phyloP scores from a whole-genome alignment of 2,329 filamentous ascomycete species.

The Alternaria brassicae region DNA sequence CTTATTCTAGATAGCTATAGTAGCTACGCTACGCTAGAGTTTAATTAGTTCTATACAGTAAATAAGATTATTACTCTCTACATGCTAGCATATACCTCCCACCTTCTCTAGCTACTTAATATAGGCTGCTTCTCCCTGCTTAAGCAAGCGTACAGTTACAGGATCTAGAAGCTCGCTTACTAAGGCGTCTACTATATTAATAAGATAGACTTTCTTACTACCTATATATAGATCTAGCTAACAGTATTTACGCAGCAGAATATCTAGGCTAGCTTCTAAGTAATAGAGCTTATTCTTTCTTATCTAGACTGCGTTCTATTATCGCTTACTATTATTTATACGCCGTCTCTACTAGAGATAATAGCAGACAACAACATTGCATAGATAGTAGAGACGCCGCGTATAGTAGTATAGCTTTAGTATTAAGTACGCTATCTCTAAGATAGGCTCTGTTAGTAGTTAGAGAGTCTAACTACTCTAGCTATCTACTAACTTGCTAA shows the following conservation, averaged over 20 bases:
- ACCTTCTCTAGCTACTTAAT: slow-evolving; percentile 53
- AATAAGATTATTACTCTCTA: slow-evolving; percentile 47
- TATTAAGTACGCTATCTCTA: no score
- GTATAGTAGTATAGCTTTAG: background rate
- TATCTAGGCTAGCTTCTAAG: slow-evolving; percentile 2
- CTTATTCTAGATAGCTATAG: slow-evolving; percentile 50
- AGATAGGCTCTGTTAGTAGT: no score
- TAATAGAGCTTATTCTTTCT: slow-evolving; percentile 21
- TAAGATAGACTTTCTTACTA: background rate
- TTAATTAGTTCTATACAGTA: slow-evolving; percentile 45
- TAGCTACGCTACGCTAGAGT: slow-evolving; percentile 44
- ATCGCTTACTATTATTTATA: slow-evolving; percentile 5
- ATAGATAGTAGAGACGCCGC: background rate
- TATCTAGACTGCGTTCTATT: slow-evolving; percentile 22
- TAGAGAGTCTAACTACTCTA: background rate
- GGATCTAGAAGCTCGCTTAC: background rate
- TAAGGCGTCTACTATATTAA: slow-evolving; percentile 1
- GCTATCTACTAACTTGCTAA: background rate
- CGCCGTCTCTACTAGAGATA: slow-evolving; percentile 20
- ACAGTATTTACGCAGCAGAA: background rate
- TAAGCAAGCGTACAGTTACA: slow-evolving; percentile 16
- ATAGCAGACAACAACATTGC: background rate
- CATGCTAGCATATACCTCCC: slow-evolving; percentile 28
- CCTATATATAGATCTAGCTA: background rate
- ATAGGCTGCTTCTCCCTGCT: slow-evolving; percentile 47